These are phyloP conservation scores for Claviceps lovelessii DNA, from an alignment of 2,329 filamentous ascomycete genomes.

Conservation along the genomic window DNA sequence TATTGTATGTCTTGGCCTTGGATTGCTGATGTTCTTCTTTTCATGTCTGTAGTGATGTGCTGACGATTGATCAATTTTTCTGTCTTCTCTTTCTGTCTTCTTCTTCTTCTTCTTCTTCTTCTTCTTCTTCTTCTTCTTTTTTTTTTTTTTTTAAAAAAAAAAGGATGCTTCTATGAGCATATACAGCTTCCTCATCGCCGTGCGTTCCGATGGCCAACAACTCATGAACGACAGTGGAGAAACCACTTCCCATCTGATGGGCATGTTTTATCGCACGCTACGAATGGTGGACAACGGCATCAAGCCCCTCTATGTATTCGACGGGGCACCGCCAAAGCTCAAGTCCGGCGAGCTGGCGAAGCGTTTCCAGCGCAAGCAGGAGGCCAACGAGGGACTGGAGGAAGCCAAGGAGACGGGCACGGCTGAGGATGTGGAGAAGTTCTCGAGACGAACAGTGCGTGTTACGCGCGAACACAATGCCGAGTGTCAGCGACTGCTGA, in stretches of 20 bases:
- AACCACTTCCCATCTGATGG: conserved; percentile 96
- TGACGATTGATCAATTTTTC: no score
- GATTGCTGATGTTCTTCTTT: no score
- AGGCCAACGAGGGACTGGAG: conserved; percentile 78
- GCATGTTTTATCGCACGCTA: conserved; percentile 97
- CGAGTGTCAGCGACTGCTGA: conserved; percentile 80
- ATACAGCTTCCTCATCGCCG: conserved; percentile 95
- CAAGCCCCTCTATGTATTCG: conserved; percentile 96
- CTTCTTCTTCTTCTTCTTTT: neutral
- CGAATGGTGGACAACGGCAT: conserved; percentile 98
- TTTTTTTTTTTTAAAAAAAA: no score
- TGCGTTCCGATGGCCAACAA: conserved; percentile 91
- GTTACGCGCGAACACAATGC: conserved; percentile 95
- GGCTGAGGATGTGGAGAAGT: conserved; percentile 94
- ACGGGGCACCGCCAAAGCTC: conserved; percentile 89
- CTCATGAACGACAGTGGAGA: conserved; percentile 90
- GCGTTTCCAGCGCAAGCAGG: conserved; percentile 86
- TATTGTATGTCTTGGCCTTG: conserved; percentile 49
- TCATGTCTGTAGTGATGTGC: neutral
- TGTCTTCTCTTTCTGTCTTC: no score
- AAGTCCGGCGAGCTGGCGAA: conserved; percentile 96
- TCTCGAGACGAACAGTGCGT: conserved; percentile 79
- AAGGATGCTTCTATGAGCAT: conserved; percentile 75
- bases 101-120: neutral
- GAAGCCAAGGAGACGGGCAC: conserved; percentile 96